Evolutionary conservation across 352 stramenopile species (phyloP), one percentile per base, ranked within the genome.

Genomic region (Lagenidium sp.): DNA sequence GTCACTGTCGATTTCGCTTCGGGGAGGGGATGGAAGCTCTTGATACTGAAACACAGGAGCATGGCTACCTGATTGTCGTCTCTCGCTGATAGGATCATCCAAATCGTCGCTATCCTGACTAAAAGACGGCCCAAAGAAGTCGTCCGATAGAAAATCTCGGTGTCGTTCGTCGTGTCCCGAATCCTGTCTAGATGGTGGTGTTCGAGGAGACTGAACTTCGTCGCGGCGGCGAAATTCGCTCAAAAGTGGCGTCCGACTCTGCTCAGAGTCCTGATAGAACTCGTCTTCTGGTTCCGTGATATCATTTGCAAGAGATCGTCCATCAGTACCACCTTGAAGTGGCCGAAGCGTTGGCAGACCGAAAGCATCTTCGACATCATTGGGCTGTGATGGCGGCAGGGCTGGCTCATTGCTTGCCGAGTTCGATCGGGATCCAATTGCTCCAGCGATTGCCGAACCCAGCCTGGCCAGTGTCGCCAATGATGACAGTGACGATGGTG

Each of bases 61-160:
- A 8, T 29, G 15, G 19, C 50, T 36, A 22, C 29, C 40, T 2
- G 38, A 36, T 0, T 23, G 29, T 36, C 45, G 47, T 11, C 43
- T 36, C 19, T 44, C 37, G 5, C 15, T 36, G 2, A 55, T 15
- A 7, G 36, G 44, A 29, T 52, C 44, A 5, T 55, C 46, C 45
- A 54, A 47, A 12, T 55, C 41, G 31, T 61, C 53, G 18, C 53
- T 61, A 32, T 61, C 53, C 38, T 61, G 46, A 7, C 51, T 57
- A 25, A 65, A 87, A 4, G 72, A 84, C 6, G 75, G 55, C 1
- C 72, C 68, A 30, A 88, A 84, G 50, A 88, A 85, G 34, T 89
- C 71, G 32, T 89, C 61, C 0, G 60, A 57, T 2, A 85, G 26
- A 12, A 82, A 82, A 13, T 61, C 53, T 61, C 36, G 83, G 23